Percentiles rank a stretch among this genome's conserved stretches.
Evolutionary conservation across 1,284 basidiomycete genomes (phyloP).

Genomic region (Ganoderma sinense): DNA sequence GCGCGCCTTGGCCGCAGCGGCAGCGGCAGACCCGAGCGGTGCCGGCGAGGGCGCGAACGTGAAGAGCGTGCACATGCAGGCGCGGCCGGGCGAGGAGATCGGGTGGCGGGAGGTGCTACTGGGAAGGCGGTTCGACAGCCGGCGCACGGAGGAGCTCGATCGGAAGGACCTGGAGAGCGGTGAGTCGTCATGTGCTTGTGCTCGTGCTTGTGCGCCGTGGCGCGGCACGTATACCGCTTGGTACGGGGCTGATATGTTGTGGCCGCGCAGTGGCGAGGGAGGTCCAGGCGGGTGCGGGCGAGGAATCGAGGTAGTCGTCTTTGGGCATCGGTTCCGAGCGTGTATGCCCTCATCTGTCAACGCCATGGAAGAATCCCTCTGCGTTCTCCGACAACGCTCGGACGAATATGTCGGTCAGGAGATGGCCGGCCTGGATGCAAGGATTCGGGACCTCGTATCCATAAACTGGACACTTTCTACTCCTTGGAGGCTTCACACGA

Average conservation of each 20-base stretch:
- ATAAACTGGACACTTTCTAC: not conserved
- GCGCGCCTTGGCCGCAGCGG: constrained; percentile 22
- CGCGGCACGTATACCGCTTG: not conserved
- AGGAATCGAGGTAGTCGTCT: not conserved
- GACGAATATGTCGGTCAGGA: not conserved
- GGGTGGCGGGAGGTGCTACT: constrained; percentile 45
- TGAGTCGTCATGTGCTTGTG: too few relatives aligned
- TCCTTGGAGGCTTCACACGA: not conserved
- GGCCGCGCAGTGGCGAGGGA: constrained; percentile 4
- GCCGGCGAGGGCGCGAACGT: constrained; percentile 11
- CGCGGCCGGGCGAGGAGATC: constrained; percentile 30
- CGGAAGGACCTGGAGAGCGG: constrained; percentile 40
- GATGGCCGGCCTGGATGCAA: not conserved
- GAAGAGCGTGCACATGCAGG: constrained; percentile 22
- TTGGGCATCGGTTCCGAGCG: not conserved
- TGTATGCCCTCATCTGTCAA: not conserved
- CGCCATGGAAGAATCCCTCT: not conserved
- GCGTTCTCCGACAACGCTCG: not conserved
- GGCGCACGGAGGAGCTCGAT: constrained; percentile 39
- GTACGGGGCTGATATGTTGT: not conserved
- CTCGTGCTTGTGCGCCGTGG: not conserved
- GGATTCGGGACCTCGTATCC: not conserved
- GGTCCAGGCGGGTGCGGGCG: constrained; percentile 5
- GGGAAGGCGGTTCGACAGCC: constrained; percentile 30
- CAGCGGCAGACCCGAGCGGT: constrained; percentile 9